A percentile compares a stretch with the other conserved stretches of the same genome.
These are phyloP conservation scores for Ehretia macrophylla DNA, from an alignment of 257 asterid genomes.

Conservation along the genomic window DNA sequence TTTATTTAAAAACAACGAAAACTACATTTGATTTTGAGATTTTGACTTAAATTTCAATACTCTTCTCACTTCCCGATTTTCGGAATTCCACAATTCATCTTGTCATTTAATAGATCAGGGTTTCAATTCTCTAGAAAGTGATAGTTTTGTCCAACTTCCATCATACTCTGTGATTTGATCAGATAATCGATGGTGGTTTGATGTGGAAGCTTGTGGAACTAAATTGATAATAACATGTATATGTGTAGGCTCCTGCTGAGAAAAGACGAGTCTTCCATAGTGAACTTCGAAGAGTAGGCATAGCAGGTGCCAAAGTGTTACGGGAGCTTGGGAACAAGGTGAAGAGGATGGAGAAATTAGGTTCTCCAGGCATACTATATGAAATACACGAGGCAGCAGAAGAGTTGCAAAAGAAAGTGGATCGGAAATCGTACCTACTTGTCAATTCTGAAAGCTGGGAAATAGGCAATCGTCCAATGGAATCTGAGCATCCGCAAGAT, in stretches of 20 bases:
- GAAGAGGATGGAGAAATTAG: slow-evolving; percentile 60
- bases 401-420: slow-evolving; percentile 43
- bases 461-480: slow-evolving; percentile 29
- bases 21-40: too few species aligned
- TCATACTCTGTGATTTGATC: too few species aligned
- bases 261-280: slow-evolving; percentile 56
- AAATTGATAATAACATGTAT: background rate
- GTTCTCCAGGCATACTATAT: slow-evolving; percentile 22
- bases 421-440: slow-evolving; percentile 57
- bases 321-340: slow-evolving; percentile 54
- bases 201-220: too few species aligned
- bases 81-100: too few species aligned
- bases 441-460: slow-evolving; percentile 71
- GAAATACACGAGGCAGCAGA: slow-evolving; percentile 51
- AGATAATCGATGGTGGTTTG: too few species aligned
- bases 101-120: too few species aligned
- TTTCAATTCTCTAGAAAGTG: too few species aligned
- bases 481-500: slow-evolving; percentile 28
- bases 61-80: too few species aligned
- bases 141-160: too few species aligned
- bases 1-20: too few species aligned
- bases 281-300: slow-evolving; percentile 58
- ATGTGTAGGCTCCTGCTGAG: slow-evolving; percentile 58
- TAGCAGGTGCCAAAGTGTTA: slow-evolving; percentile 51
- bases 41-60: too few species aligned